Conservation (phyloP, 2,329 filamentous ascomycete genomes). For the Trichoderma cornu-damae region DNA sequence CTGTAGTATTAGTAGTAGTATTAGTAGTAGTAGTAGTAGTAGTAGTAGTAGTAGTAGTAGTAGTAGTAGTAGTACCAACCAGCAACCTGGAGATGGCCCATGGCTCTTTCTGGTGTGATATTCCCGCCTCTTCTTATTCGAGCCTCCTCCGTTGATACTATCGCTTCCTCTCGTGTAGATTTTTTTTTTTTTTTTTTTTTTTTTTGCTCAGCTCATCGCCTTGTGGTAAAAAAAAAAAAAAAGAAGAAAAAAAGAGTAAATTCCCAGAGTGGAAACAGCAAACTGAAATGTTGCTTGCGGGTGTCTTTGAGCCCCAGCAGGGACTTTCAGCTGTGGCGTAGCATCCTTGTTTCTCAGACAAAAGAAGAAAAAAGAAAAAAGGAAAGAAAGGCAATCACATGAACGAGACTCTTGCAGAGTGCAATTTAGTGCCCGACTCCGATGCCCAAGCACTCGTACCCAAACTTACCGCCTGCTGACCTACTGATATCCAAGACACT, state of each 20-base stretch:
- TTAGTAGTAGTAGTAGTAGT: no score
- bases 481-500: background rate
- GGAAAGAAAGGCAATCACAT: background rate
- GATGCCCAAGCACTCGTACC: background rate
- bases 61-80: no score
- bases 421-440: background rate
- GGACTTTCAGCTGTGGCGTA: slow-evolving; percentile 7
- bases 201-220: no score
- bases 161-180: no score
- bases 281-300: background rate
- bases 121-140: background rate
- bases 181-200: no score
- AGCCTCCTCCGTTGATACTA: background rate
- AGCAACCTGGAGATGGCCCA: no score
- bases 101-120: background rate
- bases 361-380: background rate
- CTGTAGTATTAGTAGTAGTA: no score
- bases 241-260: no score
- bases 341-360: background rate
- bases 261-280: background rate
- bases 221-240: no score
- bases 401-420: background rate
- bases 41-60: no score
- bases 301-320: background rate
- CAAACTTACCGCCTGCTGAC: background rate